These are phyloP conservation scores for Baorangia bicolor DNA, from an alignment of 768 basidiomycete genomes.

Conservation along the genomic window DNA sequence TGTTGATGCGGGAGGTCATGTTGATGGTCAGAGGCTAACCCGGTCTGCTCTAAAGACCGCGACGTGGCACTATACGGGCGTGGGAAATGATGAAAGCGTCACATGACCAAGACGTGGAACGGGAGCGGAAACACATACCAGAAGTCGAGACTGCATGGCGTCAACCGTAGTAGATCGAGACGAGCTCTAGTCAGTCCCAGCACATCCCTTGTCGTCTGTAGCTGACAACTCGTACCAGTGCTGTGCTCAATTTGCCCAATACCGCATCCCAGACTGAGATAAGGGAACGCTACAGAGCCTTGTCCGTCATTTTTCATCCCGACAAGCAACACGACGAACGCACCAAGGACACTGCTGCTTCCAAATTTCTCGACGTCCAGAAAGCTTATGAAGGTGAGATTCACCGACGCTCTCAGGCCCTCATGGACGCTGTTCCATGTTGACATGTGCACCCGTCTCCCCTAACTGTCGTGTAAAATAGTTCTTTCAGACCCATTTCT, in stretches of 20 bases:
- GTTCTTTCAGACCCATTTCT: constrained; percentile 73
- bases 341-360: constrained; percentile 57
- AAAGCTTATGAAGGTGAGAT: constrained; percentile 76
- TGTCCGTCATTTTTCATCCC: constrained; percentile 82
- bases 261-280: constrained; percentile 68
- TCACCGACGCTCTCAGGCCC: neutral
- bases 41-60: too few relatives aligned
- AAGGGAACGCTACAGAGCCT: constrained; percentile 64
- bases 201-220: too few relatives aligned
- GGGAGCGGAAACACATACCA: too few relatives aligned
- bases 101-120: constrained; percentile 20
- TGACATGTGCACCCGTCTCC: neutral
- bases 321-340: constrained; percentile 71
- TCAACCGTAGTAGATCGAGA: too few relatives aligned
- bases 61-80: constrained; percentile 27
- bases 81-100: constrained; percentile 23
- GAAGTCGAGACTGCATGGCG: too few relatives aligned
- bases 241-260: constrained; percentile 68
- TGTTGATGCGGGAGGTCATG: constrained; percentile 83
- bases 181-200: too few relatives aligned
- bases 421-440: neutral
- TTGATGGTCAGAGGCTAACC: neutral
- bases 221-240: too few relatives aligned
- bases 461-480: constrained; percentile 28
- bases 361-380: constrained; percentile 72